Conservation (phyloP, 257 asterid genomes). For the Scutellaria barbata region DNA sequence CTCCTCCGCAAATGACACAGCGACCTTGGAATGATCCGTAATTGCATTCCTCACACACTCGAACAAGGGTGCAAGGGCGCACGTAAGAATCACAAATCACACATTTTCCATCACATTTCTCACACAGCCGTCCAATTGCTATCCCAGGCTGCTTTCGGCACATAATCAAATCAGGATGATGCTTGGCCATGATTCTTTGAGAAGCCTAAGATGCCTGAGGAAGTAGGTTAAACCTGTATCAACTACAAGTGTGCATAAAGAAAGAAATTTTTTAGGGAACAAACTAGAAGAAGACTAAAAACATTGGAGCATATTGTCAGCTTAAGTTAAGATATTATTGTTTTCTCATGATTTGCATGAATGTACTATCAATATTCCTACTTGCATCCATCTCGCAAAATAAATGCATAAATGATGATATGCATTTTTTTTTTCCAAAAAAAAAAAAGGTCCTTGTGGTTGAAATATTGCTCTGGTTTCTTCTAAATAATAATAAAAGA, state of each 20-base stretch:
- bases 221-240: constrained; percentile 28
- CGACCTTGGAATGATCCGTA: constrained; percentile 92
- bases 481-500: too few relatives aligned
- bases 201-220: constrained; percentile 24
- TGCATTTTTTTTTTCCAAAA: neutral
- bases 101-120: constrained; percentile 87
- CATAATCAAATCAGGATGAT: constrained; percentile 92
- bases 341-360: neutral
- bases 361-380: neutral
- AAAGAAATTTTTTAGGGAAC: neutral
- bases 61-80: constrained; percentile 89
- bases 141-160: constrained; percentile 92
- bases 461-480: too few relatives aligned
- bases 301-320: neutral
- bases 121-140: constrained; percentile 87
- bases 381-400: neutral
- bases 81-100: constrained; percentile 87
- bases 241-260: neutral
- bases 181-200: constrained; percentile 71
- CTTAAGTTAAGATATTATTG: neutral
- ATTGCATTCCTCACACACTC: constrained; percentile 88
- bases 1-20: constrained; percentile 86
- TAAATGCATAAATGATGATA: neutral
- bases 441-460: neutral
- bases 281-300: neutral